A percentile compares a stretch with the other conserved stretches of the same genome.
Conservation (phyloP, 78 protist genomes). For the Blattamonas nauphoetae region DNA sequence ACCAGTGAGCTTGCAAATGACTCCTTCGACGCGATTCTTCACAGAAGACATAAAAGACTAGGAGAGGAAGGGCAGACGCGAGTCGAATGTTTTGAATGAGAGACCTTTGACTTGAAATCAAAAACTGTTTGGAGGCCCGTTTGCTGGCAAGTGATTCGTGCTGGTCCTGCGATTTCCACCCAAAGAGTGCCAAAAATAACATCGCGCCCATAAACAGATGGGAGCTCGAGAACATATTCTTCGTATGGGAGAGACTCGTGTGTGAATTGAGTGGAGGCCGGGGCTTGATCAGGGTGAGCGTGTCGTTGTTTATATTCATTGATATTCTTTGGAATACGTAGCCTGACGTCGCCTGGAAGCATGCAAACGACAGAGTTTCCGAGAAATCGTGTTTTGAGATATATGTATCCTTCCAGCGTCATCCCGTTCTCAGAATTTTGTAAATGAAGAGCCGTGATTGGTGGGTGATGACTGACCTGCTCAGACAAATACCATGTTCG, state of each 20-base stretch:
- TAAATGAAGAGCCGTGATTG: constrained; percentile 62
- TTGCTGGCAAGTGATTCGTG: constrained; percentile 46
- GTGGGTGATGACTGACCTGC: constrained; percentile 89
- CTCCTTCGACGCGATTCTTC: too few species aligned
- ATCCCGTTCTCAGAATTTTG: constrained; percentile 51
- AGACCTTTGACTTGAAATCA: constrained; percentile 64
- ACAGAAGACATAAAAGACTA: too few species aligned
- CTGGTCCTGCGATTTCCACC: constrained; percentile 37
- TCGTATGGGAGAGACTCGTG: too few species aligned
- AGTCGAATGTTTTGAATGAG: too few species aligned
- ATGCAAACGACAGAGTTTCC: constrained; percentile 41
- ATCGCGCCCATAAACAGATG: constrained; percentile 10
- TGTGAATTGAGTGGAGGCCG: too few species aligned
- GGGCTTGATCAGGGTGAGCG: too few species aligned
- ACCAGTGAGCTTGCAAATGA: too few species aligned
- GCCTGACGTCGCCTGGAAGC: background rate
- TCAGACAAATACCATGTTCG: constrained; percentile 31
- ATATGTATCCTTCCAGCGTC: constrained; percentile 7
- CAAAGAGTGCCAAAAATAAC: constrained; percentile 6
- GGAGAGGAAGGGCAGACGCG: too few species aligned
- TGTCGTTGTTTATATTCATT: background rate
- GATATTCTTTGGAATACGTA: too few species aligned
- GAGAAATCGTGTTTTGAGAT: constrained; percentile 41
- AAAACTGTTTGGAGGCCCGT: constrained; percentile 39
- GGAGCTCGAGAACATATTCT: background rate